A percentile compares a stretch with the other conserved stretches of the same genome.
Evolutionary conservation across 2,329 filamentous ascomycete genomes (phyloP).

Genomic region (Stachybotrys echinatus): DNA sequence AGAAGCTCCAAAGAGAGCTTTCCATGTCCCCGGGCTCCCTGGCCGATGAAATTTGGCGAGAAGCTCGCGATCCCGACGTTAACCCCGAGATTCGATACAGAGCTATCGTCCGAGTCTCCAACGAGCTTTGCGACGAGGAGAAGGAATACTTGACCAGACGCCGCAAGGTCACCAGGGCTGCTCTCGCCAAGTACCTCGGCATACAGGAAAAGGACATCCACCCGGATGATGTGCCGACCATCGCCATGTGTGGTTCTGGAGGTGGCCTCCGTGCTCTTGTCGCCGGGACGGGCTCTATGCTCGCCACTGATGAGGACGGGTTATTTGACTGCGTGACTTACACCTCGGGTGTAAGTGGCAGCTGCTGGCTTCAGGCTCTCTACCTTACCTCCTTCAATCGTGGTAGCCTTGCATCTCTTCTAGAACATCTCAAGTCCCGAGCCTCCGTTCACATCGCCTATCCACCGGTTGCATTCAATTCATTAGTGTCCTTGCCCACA

Average conservation of each 20-base stretch:
- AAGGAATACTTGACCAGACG: constrained; percentile 66
- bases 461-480: constrained; percentile 74
- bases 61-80: constrained; percentile 75
- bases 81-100: constrained; percentile 86
- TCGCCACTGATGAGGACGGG: constrained; percentile 79
- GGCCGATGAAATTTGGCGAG: constrained; percentile 88
- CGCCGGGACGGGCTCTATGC: constrained; percentile 80
- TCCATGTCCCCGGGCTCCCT: constrained; percentile 84
- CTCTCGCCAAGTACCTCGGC: constrained; percentile 76
- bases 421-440: constrained; percentile 82
- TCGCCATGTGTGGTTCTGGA: constrained; percentile 91
- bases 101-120: constrained; percentile 75
- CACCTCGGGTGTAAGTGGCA: constrained; percentile 90
- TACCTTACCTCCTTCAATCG: constrained; percentile 69
- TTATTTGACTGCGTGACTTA: constrained; percentile 94
- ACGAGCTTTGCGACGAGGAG: constrained; percentile 79
- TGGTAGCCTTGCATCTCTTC: constrained; percentile 61
- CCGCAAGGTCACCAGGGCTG: constrained; percentile 61
- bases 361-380: constrained; percentile 89
- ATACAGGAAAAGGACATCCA: constrained; percentile 78
- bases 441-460: constrained; percentile 89
- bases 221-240: constrained; percentile 85
- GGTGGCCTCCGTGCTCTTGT: constrained; percentile 87
- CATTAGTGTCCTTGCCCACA: constrained; percentile 83
- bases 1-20: constrained; percentile 81